Percentiles rank a stretch among this genome's conserved stretches.
phyloP scores from a whole-genome alignment of 1,284 basidiomycete species.

The Sporisorium reilianum region DNA sequence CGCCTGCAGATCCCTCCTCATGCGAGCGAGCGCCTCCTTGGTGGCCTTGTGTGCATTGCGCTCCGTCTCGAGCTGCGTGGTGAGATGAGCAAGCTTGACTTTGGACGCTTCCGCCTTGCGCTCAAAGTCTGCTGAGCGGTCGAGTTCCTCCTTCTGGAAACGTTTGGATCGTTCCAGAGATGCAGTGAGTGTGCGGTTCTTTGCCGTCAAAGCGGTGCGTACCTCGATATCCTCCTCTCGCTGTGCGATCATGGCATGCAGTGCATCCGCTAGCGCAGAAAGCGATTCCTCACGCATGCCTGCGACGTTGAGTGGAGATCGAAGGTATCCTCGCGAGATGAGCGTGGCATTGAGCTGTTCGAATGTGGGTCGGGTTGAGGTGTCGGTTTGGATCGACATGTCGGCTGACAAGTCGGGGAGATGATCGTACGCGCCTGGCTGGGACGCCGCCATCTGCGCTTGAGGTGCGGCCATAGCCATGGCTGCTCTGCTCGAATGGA shows the following conservation, averaged over 20 bases:
- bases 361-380: constrained; percentile 39
- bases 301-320: constrained; percentile 36
- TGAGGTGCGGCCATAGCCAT: constrained; percentile 7
- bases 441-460: background rate
- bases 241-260: constrained; percentile 57
- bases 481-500: background rate
- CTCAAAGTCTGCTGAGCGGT: constrained; percentile 42
- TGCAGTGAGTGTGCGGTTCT: constrained; percentile 42
- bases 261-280: constrained; percentile 38
- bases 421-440: constrained; percentile 30
- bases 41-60: constrained; percentile 46
- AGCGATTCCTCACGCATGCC: constrained; percentile 32
- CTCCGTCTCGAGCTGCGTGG: constrained; percentile 32
- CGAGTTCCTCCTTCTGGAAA: constrained; percentile 45
- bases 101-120: constrained; percentile 51
- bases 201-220: constrained; percentile 51
- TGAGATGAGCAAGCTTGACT: constrained; percentile 30
- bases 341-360: constrained; percentile 56
- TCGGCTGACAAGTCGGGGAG: constrained; percentile 41
- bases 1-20: constrained; percentile 42
- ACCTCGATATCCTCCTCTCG: constrained; percentile 57
- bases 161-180: constrained; percentile 47
- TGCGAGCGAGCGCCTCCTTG: constrained; percentile 49
- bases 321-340: constrained; percentile 52
- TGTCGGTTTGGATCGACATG: constrained; percentile 22